Percentiles rank a stretch among this genome's conserved stretches.
Conservation (phyloP, 306 rosid genomes). For the Elaeagnus macrophylla region DNA sequence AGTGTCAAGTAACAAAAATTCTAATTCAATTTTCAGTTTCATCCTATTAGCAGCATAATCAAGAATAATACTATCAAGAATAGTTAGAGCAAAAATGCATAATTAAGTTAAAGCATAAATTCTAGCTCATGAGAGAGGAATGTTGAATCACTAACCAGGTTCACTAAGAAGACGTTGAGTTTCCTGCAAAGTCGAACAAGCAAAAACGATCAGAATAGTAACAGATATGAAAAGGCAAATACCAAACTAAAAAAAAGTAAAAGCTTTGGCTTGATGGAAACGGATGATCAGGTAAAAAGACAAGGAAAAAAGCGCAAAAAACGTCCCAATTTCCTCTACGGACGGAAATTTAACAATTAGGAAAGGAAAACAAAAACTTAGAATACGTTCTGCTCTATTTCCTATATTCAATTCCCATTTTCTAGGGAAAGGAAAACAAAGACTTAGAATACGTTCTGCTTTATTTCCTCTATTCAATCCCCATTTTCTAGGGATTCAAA, state of each 20-base stretch:
- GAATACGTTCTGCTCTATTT: too few relatives aligned
- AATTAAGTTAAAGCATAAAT: conserved; percentile 10
- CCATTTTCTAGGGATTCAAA: background rate
- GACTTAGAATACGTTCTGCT: too few relatives aligned
- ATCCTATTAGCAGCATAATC: background rate
- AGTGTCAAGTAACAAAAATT: background rate
- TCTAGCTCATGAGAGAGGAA: conserved; percentile 6
- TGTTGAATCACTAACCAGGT: conserved; percentile 50
- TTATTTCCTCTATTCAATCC: too few relatives aligned
- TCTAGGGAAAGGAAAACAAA: too few relatives aligned
- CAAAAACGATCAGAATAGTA: conserved; percentile 3
- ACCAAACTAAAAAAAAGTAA: background rate
- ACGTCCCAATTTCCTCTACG: background rate
- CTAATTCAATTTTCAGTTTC: background rate
- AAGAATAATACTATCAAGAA: too few relatives aligned
- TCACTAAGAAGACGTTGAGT: conserved; percentile 98
- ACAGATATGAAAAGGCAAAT: conserved; percentile 6
- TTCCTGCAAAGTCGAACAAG: conserved; percentile 52
- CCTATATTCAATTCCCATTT: too few relatives aligned
- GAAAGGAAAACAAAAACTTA: background rate
- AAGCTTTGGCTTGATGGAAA: conserved; percentile 3
- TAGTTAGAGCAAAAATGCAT: background rate
- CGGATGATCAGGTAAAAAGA: background rate
- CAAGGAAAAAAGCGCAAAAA: background rate
- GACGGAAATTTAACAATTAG: background rate